These are phyloP conservation scores for Mycena alexandri DNA, from an alignment of 768 basidiomycete species.

Conservation along the genomic window DNA sequence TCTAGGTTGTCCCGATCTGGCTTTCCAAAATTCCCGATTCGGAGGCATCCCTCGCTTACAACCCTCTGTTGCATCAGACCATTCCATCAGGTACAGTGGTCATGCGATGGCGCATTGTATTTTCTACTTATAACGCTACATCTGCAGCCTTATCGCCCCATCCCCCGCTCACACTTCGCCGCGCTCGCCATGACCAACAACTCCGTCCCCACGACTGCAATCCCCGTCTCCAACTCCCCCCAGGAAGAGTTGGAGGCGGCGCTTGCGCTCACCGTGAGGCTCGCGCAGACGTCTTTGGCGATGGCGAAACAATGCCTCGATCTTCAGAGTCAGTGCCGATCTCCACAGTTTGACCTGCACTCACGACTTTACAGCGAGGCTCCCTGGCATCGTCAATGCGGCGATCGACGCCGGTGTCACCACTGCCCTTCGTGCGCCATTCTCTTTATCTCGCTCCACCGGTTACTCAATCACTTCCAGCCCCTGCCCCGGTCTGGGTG, in stretches of 20 bases:
- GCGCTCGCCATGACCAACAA: neutral
- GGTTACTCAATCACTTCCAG: neutral
- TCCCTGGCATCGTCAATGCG: neutral
- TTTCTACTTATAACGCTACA: too few species aligned
- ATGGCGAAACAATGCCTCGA: conserved; percentile 14
- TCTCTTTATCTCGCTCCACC: neutral
- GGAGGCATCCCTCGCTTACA: too few species aligned
- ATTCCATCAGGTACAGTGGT: too few species aligned
- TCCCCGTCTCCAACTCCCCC: neutral
- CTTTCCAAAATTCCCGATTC: too few species aligned
- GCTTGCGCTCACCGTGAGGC: neutral
- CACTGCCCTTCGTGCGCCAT: neutral
- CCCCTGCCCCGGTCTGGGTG: neutral
- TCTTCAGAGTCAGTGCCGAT: neutral
- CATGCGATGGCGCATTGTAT: too few species aligned
- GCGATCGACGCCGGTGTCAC: neutral
- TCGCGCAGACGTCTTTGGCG: conserved; percentile 9
- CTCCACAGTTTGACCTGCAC: neutral
- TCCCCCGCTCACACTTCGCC: too few species aligned
- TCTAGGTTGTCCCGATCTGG: too few species aligned
- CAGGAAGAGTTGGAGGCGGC: conserved; percentile 9
- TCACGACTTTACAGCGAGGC: neutral
- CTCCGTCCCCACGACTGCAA: neutral
- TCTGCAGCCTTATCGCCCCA: too few species aligned
- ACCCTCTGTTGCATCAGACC: too few species aligned